Evolutionary conservation across 305 asterid genomes (phyloP).

Genomic region (Fraxinus albicans): DNA sequence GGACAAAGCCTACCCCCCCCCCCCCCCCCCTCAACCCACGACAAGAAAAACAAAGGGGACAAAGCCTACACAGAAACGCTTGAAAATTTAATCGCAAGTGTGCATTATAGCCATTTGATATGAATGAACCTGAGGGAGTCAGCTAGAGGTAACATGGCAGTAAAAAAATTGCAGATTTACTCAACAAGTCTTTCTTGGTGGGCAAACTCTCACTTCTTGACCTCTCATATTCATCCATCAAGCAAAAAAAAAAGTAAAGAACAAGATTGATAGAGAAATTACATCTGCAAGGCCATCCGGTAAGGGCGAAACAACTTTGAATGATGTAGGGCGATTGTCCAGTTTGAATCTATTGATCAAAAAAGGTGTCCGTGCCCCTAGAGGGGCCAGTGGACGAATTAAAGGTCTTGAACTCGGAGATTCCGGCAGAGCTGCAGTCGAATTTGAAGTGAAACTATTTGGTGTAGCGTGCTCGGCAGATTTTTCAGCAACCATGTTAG

Average conservation of each 20-base stretch:
- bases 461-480: slow-evolving; percentile 39
- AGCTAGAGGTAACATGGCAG: background rate
- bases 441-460: slow-evolving; percentile 39
- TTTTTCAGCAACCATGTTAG: slow-evolving; percentile 32
- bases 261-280: slow-evolving; percentile 29
- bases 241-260: background rate
- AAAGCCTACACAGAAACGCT: background rate
- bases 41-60: background rate
- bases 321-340: slow-evolving; percentile 92
- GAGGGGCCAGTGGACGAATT: slow-evolving; percentile 54
- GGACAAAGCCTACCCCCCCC: background rate
- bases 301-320: slow-evolving; percentile 73
- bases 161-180: background rate
- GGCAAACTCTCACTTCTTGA: background rate
- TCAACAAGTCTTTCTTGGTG: background rate
- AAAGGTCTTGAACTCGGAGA: slow-evolving; percentile 42
- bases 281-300: slow-evolving; percentile 83
- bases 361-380: slow-evolving; percentile 58
- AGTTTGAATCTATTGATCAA: slow-evolving; percentile 73
- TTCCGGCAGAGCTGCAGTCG: slow-evolving; percentile 38
- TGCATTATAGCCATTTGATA: background rate
- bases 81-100: background rate
- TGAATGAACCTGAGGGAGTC: background rate
- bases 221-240: background rate
- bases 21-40: background rate